Conservation (phyloP, 805 yeast genomes). For the Suhomyces pyralidae region DNA sequence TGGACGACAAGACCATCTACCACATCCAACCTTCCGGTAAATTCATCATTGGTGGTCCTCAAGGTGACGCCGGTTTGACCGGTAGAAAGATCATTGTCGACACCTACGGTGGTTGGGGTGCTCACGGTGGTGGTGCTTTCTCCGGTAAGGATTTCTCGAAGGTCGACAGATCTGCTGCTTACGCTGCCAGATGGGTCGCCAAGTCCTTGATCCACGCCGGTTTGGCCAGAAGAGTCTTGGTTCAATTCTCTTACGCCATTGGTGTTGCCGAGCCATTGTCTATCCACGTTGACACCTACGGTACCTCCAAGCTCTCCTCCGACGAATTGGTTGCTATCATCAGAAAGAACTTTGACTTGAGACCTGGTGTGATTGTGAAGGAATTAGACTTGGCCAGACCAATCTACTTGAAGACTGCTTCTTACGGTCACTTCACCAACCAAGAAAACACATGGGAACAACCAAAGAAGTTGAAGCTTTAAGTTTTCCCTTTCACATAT, state of each 20-base stretch:
- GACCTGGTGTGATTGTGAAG: conserved; percentile 98
- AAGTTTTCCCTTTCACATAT: conserved; percentile 21
- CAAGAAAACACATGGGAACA: conserved; percentile 98
- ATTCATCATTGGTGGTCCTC: conserved; percentile 99
- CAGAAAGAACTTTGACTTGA: conserved; percentile 92
- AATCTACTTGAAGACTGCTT: conserved; percentile 97
- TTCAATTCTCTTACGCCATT: conserved; percentile 98
- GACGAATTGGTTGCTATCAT: conserved; percentile 89
- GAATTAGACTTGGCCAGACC: conserved; percentile 98
- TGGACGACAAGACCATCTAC: conserved; percentile 93
- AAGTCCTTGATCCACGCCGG: conserved; percentile 95
- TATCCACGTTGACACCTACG: conserved; percentile 96
- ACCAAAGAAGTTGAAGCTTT: conserved; percentile 74
- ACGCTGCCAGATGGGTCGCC: conserved; percentile 99
- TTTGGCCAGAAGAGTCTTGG: conserved; percentile 94
- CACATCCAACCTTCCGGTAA: conserved; percentile 99
- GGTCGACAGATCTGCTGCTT: conserved; percentile 99
- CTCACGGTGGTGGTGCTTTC: conserved; percentile 99
- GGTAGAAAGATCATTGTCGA: conserved; percentile 99
- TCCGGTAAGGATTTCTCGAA: conserved; percentile 99
- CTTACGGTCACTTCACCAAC: conserved; percentile 99
- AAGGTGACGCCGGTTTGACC: conserved; percentile 99
- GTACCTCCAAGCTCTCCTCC: conserved; percentile 88
- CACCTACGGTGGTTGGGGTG: conserved; percentile 99
- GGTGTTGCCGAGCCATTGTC: conserved; percentile 99